A percentile compares a stretch with the other conserved stretches of the same genome.
phyloP scores from a whole-genome alignment of 768 basidiomycete genomes.

The Hebeloma cylindrosporum region DNA sequence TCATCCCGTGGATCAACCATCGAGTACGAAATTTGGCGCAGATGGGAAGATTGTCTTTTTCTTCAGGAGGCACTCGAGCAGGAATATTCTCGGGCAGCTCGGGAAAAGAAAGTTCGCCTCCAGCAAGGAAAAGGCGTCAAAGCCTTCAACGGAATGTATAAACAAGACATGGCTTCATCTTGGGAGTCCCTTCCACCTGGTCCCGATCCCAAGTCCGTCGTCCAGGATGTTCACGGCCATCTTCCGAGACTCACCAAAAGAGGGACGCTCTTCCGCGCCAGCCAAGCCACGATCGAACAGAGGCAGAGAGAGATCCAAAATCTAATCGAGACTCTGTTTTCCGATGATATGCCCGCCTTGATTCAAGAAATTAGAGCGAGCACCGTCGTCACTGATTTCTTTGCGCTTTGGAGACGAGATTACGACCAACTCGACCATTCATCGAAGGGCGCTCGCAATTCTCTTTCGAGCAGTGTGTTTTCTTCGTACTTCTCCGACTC shows the following conservation, averaged over 20 bases:
- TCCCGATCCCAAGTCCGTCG: slow-evolving; percentile 73
- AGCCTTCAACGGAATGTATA: slow-evolving; percentile 63
- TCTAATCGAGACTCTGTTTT: slow-evolving; percentile 60
- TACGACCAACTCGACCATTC: slow-evolving; percentile 54
- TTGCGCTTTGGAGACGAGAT: slow-evolving; percentile 76
- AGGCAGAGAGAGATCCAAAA: slow-evolving; percentile 59
- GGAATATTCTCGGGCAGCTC: slow-evolving; percentile 62
- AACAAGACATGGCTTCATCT: slow-evolving; percentile 73
- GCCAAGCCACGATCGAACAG: slow-evolving; percentile 62
- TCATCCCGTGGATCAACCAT: slow-evolving; percentile 35
- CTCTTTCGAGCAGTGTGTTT: slow-evolving; percentile 54
- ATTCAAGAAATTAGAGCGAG: slow-evolving; percentile 63
- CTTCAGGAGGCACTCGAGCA: slow-evolving; percentile 70
- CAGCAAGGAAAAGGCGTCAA: slow-evolving; percentile 74
- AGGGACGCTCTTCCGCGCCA: slow-evolving; percentile 70
- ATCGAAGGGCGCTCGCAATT: slow-evolving; percentile 35
- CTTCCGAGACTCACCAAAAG: slow-evolving; percentile 72
- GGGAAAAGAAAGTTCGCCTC: slow-evolving; percentile 67
- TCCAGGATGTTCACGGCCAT: slow-evolving; percentile 63
- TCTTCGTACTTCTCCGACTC: slow-evolving; percentile 60
- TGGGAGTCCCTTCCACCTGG: slow-evolving; percentile 86
- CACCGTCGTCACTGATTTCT: slow-evolving; percentile 68
- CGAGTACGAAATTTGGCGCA: slow-evolving; percentile 75
- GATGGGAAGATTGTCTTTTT: slow-evolving; percentile 81
- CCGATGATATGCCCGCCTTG: slow-evolving; percentile 61